Base-by-base conservation (phyloP, 1,284 basidiomycete genomes). In the Moesziomyces parantarcticus region DNA sequence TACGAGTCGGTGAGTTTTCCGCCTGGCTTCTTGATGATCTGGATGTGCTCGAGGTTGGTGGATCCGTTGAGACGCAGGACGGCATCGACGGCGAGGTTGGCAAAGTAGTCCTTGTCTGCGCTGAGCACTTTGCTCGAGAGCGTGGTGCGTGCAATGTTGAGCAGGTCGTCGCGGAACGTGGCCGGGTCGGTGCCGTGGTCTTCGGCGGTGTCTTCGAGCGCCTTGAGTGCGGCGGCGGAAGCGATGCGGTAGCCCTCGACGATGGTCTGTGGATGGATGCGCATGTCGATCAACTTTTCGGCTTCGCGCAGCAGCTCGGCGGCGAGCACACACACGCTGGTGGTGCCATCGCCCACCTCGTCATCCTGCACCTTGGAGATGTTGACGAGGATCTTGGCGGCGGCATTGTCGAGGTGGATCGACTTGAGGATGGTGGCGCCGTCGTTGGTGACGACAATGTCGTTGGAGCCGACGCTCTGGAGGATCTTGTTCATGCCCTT, bases 321-420 rank as follows among this genome's bases (percentile, higher is more conserved):
- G 1, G 95, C 93, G 11, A 99, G 86, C 1, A 99, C 95, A 70
- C 93, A 94, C 39, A 99, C 96, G 52, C 88, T 91, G 11, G 95
- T 99, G 23, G 95, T 99, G 26, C 97, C 97, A 85, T 98, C 97
- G 18, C 97, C 97, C 47, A 99, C 91, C 86, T 99, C 97, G 84
- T 99, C 97, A 82, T 99, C 97, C 86, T 99, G 97, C 18, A 98
- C 95, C 84, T 99, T 99, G n/a, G 93, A 96, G 84, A 99, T 99
- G 86, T 99, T 98, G 82, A 99, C 97, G 54, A 99, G 89, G 83
- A 99, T 98, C 87, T 99, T 99, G 54, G 97, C 97, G 0, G 97
- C 96, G 3, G 97, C 92, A 84, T 99, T 99, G 86, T 99, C 97
- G 73, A 99, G 90, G 77, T 94, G 92, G 80, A 99, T 98, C 55